Percentiles rank a stretch among this genome's conserved stretches.
phyloP scores from a whole-genome alignment of 768 basidiomycete species.

The Coprinellus micaceus region DNA sequence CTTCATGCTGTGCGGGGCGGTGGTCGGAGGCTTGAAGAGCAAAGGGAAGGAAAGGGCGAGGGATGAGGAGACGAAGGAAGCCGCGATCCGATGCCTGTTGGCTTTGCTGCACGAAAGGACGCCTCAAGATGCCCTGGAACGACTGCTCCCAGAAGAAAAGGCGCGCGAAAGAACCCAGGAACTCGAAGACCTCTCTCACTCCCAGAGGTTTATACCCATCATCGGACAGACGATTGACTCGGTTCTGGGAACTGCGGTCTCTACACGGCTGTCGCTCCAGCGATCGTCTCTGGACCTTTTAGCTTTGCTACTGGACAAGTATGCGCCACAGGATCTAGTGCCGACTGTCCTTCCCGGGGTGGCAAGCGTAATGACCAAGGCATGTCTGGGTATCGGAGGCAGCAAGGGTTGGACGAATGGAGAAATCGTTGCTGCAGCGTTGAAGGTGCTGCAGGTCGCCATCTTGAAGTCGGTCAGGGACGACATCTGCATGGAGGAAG shows the following conservation, averaged over 20 bases:
- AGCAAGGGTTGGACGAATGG: constrained; percentile 72
- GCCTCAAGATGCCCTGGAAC: constrained; percentile 33
- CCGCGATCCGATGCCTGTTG: constrained; percentile 65
- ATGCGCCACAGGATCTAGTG: constrained; percentile 48
- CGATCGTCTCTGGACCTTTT: constrained; percentile 57
- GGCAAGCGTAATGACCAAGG: constrained; percentile 70
- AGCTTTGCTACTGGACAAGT: constrained; percentile 49
- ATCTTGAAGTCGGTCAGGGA: constrained; percentile 65
- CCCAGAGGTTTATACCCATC: constrained; percentile 61
- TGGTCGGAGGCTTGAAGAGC: constrained; percentile 60
- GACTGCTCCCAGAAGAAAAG: constrained; percentile 16
- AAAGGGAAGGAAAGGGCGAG: constrained; percentile 67
- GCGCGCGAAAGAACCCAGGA: constrained; percentile 28
- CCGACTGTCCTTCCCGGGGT: constrained; percentile 82
- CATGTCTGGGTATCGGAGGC: constrained; percentile 53
- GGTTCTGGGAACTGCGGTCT: constrained; percentile 56
- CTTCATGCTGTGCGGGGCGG: constrained; percentile 68
- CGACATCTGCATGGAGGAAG: constrained; percentile 58
- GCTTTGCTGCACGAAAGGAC: constrained; percentile 56
- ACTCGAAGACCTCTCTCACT: constrained; percentile 43
- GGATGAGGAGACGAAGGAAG: constrained; percentile 79
- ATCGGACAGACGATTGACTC: constrained; percentile 80
- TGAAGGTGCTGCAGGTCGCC: constrained; percentile 51
- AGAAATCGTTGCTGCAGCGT: constrained; percentile 55
- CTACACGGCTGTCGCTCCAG: constrained; percentile 61